Evolutionary conservation across 225 moss, liverwort and hornwort species (phyloP).

Genomic region (Thuidium tamariscinum): DNA sequence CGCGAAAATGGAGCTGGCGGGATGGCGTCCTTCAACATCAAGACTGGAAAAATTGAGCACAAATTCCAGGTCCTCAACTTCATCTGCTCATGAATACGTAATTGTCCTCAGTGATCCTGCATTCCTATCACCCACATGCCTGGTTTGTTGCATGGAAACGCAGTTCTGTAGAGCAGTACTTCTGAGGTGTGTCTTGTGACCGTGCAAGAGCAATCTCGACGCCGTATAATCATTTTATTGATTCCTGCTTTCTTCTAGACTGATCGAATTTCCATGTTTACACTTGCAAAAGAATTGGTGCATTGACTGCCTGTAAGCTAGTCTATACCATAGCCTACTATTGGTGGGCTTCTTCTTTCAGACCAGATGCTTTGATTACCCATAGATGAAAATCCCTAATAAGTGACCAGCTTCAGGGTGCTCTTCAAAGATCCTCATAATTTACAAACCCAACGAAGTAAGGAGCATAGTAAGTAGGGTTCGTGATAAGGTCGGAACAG

Average conservation of each 20-base stretch:
- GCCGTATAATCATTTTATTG: not conserved
- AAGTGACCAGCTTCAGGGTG: not conserved
- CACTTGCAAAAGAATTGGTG: not conserved
- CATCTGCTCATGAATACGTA: not conserved
- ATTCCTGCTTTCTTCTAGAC: not conserved
- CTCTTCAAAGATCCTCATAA: not conserved
- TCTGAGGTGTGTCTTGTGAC: not conserved
- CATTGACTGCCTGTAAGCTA: not conserved
- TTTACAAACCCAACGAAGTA: not conserved
- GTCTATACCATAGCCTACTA: not conserved
- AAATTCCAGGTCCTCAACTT: constrained; percentile 36
- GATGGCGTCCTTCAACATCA: constrained; percentile 56
- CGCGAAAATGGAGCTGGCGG: constrained; percentile 49
- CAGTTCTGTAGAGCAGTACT: not conserved
- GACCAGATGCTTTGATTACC: not conserved
- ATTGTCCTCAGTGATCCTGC: not conserved
- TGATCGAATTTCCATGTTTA: not conserved
- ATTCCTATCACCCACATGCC: not conserved
- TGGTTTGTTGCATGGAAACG: not conserved
- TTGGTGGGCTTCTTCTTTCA: not conserved
- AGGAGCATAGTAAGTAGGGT: not conserved
- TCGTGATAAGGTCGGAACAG: not conserved
- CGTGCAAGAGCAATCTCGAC: not conserved
- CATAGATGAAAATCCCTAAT: not conserved
- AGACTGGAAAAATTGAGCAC: constrained; percentile 46